phyloP scores from a whole-genome alignment of 2,329 filamentous ascomycete species.

The Hymenoscyphus fraxineus region DNA sequence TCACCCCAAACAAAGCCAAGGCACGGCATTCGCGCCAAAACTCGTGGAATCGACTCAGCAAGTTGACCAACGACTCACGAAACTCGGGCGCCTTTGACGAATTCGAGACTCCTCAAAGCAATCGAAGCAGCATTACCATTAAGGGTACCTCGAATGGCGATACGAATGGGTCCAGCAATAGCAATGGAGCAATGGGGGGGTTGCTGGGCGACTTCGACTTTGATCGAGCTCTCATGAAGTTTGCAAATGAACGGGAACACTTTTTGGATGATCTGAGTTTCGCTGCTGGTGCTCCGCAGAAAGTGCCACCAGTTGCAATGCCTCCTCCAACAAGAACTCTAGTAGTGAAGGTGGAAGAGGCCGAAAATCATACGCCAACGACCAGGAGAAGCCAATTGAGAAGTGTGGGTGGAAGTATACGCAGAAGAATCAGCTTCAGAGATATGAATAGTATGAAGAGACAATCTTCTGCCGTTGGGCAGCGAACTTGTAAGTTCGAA shows the following conservation, averaged over 20 bases:
- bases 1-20: constrained; percentile 27
- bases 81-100: constrained; percentile 57
- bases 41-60: constrained; percentile 57
- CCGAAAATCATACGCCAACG: constrained; percentile 33
- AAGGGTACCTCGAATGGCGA: constrained; percentile 36
- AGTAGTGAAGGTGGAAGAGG: constrained; percentile 74
- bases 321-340: constrained; percentile 61
- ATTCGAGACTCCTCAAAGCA: constrained; percentile 48
- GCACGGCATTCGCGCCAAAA: constrained; percentile 60
- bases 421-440: constrained; percentile 84
- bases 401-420: constrained; percentile 74
- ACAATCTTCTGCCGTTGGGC: constrained; percentile 66
- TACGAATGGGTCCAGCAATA: constrained; percentile 22
- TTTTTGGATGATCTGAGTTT: constrained; percentile 92
- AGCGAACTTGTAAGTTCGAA: constrained; percentile 59
- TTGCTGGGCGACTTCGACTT: constrained; percentile 75
- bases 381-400: constrained; percentile 43
- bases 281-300: constrained; percentile 68
- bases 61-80: constrained; percentile 47
- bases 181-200: constrained; percentile 20
- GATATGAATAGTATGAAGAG: constrained; percentile 95
- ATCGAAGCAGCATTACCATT: constrained; percentile 64
- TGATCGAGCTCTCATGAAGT: constrained; percentile 87
- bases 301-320: constrained; percentile 68
- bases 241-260: constrained; percentile 88